A percentile compares a stretch with the other conserved stretches of the same genome.
Evolutionary conservation across 1,139 yeast genomes (phyloP).

Genomic region (Saccharomyces hybrid): DNA sequence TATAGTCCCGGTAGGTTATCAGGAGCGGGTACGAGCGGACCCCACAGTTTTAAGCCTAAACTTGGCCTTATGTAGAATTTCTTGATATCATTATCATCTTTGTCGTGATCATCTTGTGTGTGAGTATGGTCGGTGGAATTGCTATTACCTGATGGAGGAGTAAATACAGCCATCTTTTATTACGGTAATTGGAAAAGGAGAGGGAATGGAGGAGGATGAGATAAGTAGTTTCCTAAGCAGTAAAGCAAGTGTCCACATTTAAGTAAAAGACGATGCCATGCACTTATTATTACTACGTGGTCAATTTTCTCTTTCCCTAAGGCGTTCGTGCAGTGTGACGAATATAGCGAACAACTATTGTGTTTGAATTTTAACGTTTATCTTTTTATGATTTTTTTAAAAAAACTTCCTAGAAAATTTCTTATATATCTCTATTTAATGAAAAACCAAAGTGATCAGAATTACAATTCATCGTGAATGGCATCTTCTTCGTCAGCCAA

Average conservation of each 20-base stretch:
- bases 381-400: not conserved
- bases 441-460: not conserved
- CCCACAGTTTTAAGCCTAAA: slow-evolving; percentile 51
- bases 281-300: not conserved
- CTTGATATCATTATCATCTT: slow-evolving; percentile 11
- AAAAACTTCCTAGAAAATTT: not conserved
- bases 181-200: not conserved
- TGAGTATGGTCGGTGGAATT: slow-evolving; percentile 5
- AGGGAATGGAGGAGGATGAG: not conserved
- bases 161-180: not conserved
- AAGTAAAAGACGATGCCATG: not conserved
- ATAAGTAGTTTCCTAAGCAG: not conserved
- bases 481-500: slow-evolving; percentile 19
- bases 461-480: slow-evolving; percentile 24
- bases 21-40: slow-evolving; percentile 59
- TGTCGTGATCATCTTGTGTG: slow-evolving; percentile 8
- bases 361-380: not conserved
- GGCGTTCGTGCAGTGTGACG: not conserved
- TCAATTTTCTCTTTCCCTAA: not conserved
- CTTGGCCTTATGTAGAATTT: slow-evolving; percentile 40
- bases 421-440: not conserved
- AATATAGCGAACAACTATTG: not conserved
- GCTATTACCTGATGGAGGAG: not conserved
- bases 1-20: slow-evolving; percentile 47
- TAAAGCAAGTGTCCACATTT: not conserved